These are phyloP conservation scores for Diaporthe velutina DNA, from an alignment of 2,329 filamentous ascomycete species.

Conservation along the genomic window DNA sequence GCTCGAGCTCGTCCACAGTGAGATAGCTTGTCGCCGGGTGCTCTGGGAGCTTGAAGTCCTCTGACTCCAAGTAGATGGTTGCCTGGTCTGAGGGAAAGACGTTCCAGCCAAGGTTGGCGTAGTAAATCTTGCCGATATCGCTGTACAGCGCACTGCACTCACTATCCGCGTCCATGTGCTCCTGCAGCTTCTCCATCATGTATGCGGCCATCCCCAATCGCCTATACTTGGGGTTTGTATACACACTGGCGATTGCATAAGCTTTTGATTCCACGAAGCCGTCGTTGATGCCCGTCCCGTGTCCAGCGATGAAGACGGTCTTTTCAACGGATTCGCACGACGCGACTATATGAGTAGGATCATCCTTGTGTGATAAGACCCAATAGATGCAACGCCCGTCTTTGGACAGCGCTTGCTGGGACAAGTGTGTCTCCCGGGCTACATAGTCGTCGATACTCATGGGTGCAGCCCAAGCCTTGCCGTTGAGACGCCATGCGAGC, in stretches of 20 bases:
- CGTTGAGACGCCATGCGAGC: slow-evolving; percentile 49
- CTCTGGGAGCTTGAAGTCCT: slow-evolving; percentile 40
- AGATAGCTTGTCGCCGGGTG: slow-evolving; percentile 44
- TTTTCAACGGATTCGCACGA: slow-evolving; percentile 49
- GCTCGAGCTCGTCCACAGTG: slow-evolving; percentile 41
- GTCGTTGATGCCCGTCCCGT: slow-evolving; percentile 40
- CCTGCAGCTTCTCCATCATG: slow-evolving; percentile 50
- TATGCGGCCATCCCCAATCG: slow-evolving; percentile 51
- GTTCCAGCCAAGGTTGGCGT: slow-evolving; percentile 51
- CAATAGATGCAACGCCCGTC: slow-evolving; percentile 48
- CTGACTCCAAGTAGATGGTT: slow-evolving; percentile 47
- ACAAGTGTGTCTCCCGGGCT: slow-evolving; percentile 46
- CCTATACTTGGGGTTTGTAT: slow-evolving; percentile 51
- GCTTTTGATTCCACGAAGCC: slow-evolving; percentile 45
- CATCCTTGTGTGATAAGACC: slow-evolving; percentile 47
- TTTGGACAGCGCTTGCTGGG: slow-evolving; percentile 44
- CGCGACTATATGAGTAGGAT: slow-evolving; percentile 49
- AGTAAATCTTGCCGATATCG: slow-evolving; percentile 50
- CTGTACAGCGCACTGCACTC: slow-evolving; percentile 53
- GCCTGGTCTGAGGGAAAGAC: slow-evolving; percentile 49
- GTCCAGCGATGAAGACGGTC: slow-evolving; percentile 45
- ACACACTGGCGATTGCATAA: slow-evolving; percentile 52
- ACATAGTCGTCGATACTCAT: slow-evolving; percentile 47
- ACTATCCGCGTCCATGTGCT: slow-evolving; percentile 50
- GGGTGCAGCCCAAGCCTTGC: slow-evolving; percentile 47